Base-by-base conservation (phyloP, 2,329 filamentous ascomycete genomes). In the Aspergillus neotritici region DNA sequence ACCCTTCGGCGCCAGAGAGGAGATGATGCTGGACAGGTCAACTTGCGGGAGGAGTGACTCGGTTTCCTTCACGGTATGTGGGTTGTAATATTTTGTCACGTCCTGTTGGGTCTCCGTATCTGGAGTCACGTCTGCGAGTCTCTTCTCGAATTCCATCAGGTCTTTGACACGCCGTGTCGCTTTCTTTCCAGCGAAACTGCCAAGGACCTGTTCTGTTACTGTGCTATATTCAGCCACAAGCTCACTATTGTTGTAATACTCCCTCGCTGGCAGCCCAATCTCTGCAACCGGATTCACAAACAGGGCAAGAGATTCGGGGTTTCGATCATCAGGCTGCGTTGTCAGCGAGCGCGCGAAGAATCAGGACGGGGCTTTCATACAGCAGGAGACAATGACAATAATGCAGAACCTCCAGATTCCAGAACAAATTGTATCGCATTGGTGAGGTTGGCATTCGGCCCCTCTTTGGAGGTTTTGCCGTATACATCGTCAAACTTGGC, bases 71-170 rank as follows among this genome's bases (percentile, higher is more conserved):
- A 84, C 61, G 7, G 72, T 73, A 60, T 76, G 75, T 1, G 80
- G 80, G 54, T 84, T 85, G 63, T 86, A 85, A 51, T 77, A 79
- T 67, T 83, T 78, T 10, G 79, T 82, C 35, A 84, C 77, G 60
- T 84, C 79, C 46, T 79, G 69, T 13, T 73, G 71, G 42, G 80
- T 76, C 57, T 79, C 75, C 2, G 75, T 72, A 47, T 76, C 73
- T 3, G 80, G 79, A 4, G 78, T 78, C 30, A 75, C 72, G 38
- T 72, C 67, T 4, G 82, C 81, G 38, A 85, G 72, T 52, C 77
- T 66, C 56, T 75, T 78, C 57, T 84, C 81, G 14, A 86, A 71
- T 2, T 75, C 65, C n/a, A 81, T 69, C 32, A 80, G 62, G 38
- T 71, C 63, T 47, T 70, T 55, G 7, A 61, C 51, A 33, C 11